phyloP scores from a whole-genome alignment of 306 rosid genomes.

The Prunus campanulata region DNA sequence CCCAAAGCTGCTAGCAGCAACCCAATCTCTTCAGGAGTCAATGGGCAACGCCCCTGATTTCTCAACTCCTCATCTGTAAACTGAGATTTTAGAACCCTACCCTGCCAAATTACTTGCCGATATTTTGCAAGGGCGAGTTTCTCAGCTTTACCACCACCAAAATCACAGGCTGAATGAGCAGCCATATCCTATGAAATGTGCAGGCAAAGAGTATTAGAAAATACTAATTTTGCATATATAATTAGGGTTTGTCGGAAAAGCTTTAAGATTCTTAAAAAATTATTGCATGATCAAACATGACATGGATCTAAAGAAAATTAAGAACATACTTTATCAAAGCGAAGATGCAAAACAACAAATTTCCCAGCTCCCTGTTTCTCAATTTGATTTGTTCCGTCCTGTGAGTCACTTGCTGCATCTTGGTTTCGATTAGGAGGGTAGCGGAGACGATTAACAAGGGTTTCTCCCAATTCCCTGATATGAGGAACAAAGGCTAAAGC shows the following conservation, averaged over 20 bases:
- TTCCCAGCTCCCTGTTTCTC: conserved; percentile 50
- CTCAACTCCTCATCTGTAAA: conserved; percentile 90
- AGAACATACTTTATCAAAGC: conserved; percentile 80
- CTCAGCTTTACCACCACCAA: conserved; percentile 95
- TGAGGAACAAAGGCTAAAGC: conserved; percentile 87
- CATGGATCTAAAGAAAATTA: conserved; percentile 5
- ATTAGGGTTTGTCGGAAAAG: background rate
- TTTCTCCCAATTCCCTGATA: conserved; percentile 69
- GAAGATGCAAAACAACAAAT: conserved; percentile 86
- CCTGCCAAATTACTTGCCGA: conserved; percentile 92
- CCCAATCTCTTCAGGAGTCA: conserved; percentile 97
- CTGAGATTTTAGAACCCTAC: conserved; percentile 89
- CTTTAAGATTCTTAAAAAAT: background rate
- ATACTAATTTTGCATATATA: background rate
- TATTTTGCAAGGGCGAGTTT: conserved; percentile 86
- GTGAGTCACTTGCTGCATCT: conserved; percentile 35
- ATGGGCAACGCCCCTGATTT: conserved; percentile 85
- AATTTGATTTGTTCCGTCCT: conserved; percentile 34
- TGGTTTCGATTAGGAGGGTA: conserved; percentile 35
- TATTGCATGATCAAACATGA: background rate
- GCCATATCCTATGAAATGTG: conserved; percentile 78
- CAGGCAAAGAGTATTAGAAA: background rate
- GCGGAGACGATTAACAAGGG: conserved; percentile 76
- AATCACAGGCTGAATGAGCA: conserved; percentile 98
- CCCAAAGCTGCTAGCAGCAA: conserved; percentile 91